Evolutionary conservation across 345 rosid genomes (phyloP).

Genomic region (Brassica incana): DNA sequence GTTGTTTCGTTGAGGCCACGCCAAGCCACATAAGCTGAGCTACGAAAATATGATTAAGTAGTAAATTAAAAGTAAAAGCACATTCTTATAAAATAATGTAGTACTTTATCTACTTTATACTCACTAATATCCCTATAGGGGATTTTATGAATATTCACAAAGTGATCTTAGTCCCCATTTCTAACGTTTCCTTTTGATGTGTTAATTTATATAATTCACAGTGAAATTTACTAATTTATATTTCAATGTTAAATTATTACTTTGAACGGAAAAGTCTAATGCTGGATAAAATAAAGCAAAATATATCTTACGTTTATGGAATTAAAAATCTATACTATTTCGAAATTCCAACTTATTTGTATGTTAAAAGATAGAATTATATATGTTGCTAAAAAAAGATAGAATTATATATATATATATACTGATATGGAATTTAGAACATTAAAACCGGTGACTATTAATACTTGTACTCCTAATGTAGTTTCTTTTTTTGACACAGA

Average conservation of each 20-base stretch:
- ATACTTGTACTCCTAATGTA: slow-evolving; percentile 7
- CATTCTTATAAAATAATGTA: neutral
- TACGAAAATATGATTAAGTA: neutral
- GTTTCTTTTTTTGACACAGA: slow-evolving; percentile 4
- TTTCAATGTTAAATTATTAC: neutral
- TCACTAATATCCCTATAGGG: neutral
- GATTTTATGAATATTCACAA: slow-evolving; percentile 35
- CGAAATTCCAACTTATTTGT: neutral
- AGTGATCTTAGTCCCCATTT: slow-evolving; percentile 8
- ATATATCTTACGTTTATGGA: neutral
- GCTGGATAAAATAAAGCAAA: neutral
- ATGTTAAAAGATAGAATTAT: neutral
- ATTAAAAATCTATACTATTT: neutral
- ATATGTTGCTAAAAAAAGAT: too few relatives aligned
- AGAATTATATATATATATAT: too few relatives aligned
- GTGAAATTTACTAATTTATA: neutral
- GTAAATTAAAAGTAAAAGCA: neutral
- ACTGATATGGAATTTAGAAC: neutral
- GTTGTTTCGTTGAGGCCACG: slow-evolving; percentile 13
- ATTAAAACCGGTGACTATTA: neutral
- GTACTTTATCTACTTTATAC: neutral
- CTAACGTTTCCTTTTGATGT: slow-evolving; percentile 14
- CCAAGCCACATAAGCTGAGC: slow-evolving; percentile 31
- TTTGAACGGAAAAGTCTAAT: neutral
- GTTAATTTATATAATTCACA: slow-evolving; percentile 1